Conservation (phyloP, 257 asterid genomes). For the Solanum chmielewskii region DNA sequence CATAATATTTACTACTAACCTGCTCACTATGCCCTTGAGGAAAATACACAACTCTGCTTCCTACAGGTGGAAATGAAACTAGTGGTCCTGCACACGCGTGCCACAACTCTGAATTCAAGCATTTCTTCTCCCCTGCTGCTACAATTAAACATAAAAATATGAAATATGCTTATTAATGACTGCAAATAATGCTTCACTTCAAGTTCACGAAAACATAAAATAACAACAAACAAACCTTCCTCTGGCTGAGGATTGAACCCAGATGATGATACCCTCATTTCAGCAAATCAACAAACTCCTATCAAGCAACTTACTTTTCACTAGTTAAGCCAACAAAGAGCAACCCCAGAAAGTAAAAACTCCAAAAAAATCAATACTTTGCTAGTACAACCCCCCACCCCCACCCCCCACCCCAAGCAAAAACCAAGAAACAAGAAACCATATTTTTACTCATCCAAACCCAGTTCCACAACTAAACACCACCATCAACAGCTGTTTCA, state of each 20-base stretch:
- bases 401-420: conserved; percentile 33
- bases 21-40: conserved; percentile 96
- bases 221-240: conserved; percentile 38
- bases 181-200: neutral
- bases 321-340: conserved; percentile 1
- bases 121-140: conserved; percentile 63
- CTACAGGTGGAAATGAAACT: conserved; percentile 78
- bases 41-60: conserved; percentile 82
- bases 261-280: conserved; percentile 67
- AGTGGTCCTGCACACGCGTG: conserved; percentile 97
- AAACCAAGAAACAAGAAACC: conserved; percentile 16
- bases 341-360: neutral
- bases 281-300: conserved; percentile 14
- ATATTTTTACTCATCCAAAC: conserved; percentile 39
- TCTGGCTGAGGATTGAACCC: conserved; percentile 62
- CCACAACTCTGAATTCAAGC: conserved; percentile 97
- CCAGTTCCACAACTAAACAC: conserved; percentile 25
- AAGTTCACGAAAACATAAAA: neutral
- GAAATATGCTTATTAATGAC: neutral
- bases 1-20: conserved; percentile 20
- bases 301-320: neutral
- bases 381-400: conserved; percentile 6
- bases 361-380: neutral
- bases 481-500: conserved; percentile 10
- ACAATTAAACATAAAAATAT: neutral